Evolutionary conservation across 306 rosid genomes (phyloP).

Genomic region (Inga oerstediana): DNA sequence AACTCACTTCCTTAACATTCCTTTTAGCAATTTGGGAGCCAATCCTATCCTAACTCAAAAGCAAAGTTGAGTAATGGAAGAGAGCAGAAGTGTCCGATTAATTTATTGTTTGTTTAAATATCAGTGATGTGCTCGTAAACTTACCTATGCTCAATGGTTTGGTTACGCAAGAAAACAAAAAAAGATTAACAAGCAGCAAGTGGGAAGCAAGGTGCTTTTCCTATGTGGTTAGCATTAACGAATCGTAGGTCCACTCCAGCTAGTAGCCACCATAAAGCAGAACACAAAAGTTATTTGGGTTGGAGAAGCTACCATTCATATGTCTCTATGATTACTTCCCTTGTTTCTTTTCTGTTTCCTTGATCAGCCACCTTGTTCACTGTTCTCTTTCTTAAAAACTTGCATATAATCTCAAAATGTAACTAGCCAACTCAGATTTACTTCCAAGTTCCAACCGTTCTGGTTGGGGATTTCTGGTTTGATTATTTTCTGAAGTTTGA

Average conservation of each 20-base stretch:
- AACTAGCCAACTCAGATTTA: neutral
- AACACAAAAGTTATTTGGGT: slow-evolving; percentile 25
- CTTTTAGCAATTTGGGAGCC: neutral
- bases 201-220: slow-evolving; percentile 10
- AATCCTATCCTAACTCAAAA: neutral
- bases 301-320: slow-evolving; percentile 37
- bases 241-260: slow-evolving; percentile 56
- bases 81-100: neutral
- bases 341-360: slow-evolving; percentile 14
- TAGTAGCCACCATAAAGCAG: slow-evolving; percentile 34
- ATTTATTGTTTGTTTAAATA: neutral
- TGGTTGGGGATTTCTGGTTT: neutral
- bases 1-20: slow-evolving; percentile 1
- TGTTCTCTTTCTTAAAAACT: neutral
- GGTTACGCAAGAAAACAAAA: slow-evolving; percentile 15
- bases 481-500: neutral
- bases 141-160: neutral
- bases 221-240: slow-evolving; percentile 35
- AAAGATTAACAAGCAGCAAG: neutral
- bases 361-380: neutral
- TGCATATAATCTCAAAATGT: neutral
- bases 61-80: neutral
- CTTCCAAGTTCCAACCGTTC: neutral
- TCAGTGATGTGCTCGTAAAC: neutral
- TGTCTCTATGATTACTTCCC: slow-evolving; percentile 28